A percentile compares a stretch with the other conserved stretches of the same genome.
phyloP scores from a whole-genome alignment of 2,329 filamentous ascomycete genomes.

The Amauroascus niger region DNA sequence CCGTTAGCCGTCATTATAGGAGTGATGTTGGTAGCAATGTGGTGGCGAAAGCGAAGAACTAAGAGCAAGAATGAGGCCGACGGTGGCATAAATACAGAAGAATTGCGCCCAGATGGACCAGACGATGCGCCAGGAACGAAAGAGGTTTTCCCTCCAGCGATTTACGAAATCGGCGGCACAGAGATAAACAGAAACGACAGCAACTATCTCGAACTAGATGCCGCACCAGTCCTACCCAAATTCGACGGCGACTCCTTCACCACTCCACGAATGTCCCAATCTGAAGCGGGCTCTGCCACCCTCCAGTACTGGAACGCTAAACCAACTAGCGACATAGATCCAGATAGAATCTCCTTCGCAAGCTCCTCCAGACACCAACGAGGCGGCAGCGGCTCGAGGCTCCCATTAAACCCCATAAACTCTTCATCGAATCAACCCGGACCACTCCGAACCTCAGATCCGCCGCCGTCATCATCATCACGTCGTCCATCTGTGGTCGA shows the following conservation, averaged over 20 bases:
- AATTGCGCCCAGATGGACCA: background rate
- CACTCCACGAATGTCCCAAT: background rate
- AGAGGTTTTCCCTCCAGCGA: background rate
- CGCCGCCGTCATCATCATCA: background rate
- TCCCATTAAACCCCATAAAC: background rate
- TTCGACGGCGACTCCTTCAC: background rate
- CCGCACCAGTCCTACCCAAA: background rate
- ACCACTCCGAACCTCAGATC: background rate
- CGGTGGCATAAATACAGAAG: background rate
- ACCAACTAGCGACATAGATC: background rate
- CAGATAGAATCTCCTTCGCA: background rate
- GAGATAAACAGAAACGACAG: background rate
- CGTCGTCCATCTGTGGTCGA: background rate
- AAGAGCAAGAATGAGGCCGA: background rate
- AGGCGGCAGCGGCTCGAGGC: background rate
- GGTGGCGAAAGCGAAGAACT: too few species aligned
- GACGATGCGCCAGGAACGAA: background rate
- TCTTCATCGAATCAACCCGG: background rate
- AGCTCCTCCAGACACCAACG: background rate
- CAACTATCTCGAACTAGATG: constrained; percentile 1
- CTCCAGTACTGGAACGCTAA: background rate
- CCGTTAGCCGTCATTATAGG: background rate
- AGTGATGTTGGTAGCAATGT: background rate
- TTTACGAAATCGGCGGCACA: constrained; percentile 5
- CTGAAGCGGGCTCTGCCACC: background rate